A percentile compares a stretch with the other conserved stretches of the same genome.
Conservation (phyloP, 176 grass and related monocot genomes). For the Oryza meridionalis region DNA sequence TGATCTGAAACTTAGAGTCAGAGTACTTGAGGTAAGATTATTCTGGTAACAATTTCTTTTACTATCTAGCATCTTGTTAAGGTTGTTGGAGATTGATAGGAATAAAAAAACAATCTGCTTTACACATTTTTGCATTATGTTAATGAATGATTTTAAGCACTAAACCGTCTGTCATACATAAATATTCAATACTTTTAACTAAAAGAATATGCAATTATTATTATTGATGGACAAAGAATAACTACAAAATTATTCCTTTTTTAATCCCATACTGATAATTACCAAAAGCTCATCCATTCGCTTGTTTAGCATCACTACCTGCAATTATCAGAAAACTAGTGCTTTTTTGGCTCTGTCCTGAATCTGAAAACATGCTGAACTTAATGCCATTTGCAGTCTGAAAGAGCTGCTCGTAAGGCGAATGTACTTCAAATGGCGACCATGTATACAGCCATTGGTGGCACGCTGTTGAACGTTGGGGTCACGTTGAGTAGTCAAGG, state of each 20-base stretch:
- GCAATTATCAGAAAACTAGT: slow-evolving; percentile 2
- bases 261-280: not conserved
- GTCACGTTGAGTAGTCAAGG: slow-evolving; percentile 81
- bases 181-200: not conserved
- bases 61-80: slow-evolving; percentile 8
- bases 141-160: not conserved
- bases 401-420: slow-evolving; percentile 84
- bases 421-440: slow-evolving; percentile 89
- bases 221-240: slow-evolving; percentile 3
- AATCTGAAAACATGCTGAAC: not conserved
- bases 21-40: slow-evolving; percentile 87
- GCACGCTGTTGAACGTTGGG: slow-evolving; percentile 85
- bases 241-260: not conserved
- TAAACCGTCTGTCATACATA: not conserved
- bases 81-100: not conserved
- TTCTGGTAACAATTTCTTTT: slow-evolving; percentile 13
- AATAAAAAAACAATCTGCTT: not conserved
- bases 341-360: slow-evolving; percentile 16
- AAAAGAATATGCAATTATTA: not conserved
- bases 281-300: not conserved
- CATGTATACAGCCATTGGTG: slow-evolving; percentile 80
- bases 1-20: slow-evolving; percentile 90
- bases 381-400: slow-evolving; percentile 64
- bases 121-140: not conserved
- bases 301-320: not conserved